Conservation (phyloP, 2,329 filamentous ascomycete species). For the Neocatenulostroma microsporum region DNA sequence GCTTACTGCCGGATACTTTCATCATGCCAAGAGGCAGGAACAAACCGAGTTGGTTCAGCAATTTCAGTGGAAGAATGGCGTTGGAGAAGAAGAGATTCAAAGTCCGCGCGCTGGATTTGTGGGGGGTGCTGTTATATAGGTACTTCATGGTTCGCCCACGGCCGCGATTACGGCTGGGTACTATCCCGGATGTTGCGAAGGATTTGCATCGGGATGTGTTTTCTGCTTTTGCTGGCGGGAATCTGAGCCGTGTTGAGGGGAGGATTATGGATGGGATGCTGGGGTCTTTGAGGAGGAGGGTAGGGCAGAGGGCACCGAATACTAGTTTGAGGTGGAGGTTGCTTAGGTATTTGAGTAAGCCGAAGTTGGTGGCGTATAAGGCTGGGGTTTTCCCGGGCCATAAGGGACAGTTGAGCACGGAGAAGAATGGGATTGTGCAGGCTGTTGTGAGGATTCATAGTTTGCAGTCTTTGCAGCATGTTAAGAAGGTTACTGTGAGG, state of each 20-base stretch:
- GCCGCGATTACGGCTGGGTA: conserved; percentile 27
- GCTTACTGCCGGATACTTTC: conserved; percentile 35
- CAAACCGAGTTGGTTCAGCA: conserved; percentile 15
- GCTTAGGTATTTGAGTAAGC: conserved; percentile 20
- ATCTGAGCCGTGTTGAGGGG: conserved; percentile 16
- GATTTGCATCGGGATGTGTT: conserved; percentile 42
- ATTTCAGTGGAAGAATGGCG: conserved; percentile 6
- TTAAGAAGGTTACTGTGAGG: conserved; percentile 14
- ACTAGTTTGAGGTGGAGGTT: conserved; percentile 23
- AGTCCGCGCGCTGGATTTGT: neutral
- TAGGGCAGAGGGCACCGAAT: conserved; percentile 31
- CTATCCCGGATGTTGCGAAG: conserved; percentile 32
- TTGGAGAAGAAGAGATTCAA: conserved; percentile 11
- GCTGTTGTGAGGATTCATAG: conserved; percentile 25
- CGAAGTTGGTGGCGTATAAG: conserved; percentile 21
- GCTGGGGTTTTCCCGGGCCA: conserved; percentile 12
- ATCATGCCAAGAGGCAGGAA: conserved; percentile 23
- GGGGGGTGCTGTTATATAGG: neutral
- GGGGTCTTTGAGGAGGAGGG: conserved; percentile 25
- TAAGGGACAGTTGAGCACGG: conserved; percentile 15
- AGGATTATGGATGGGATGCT: conserved; percentile 18
- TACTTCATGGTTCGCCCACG: conserved; percentile 17
- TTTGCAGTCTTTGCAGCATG: conserved; percentile 21
- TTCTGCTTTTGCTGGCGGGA: conserved; percentile 39
- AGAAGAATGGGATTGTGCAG: conserved; percentile 20